Conservation (phyloP, 257 asterid species). For the Scutellaria baicalensis region DNA sequence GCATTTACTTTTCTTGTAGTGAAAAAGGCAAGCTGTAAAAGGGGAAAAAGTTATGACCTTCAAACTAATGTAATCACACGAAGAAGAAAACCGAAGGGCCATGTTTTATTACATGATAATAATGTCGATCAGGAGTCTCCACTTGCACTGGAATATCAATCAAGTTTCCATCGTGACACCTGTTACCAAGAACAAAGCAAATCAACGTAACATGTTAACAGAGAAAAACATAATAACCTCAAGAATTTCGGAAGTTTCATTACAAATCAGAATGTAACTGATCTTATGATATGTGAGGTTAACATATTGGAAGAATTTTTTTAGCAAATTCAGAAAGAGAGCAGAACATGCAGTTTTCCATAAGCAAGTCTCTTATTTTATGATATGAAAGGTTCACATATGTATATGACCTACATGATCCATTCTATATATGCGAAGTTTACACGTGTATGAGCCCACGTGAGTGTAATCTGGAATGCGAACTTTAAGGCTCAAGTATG, state of each 20-base stretch:
- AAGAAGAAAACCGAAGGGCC: not conserved
- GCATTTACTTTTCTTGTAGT: constrained; percentile 60
- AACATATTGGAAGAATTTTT: no score
- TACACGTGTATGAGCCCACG: no score
- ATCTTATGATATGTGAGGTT: not conserved
- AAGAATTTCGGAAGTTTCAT: not conserved
- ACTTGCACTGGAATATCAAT: constrained; percentile 75
- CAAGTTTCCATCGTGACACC: constrained; percentile 68
- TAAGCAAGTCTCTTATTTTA: no score
- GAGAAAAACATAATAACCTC: not conserved
- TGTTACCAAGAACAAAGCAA: constrained; percentile 15
- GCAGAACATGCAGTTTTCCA: not conserved
- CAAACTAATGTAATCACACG: not conserved
- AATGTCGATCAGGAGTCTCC: constrained; percentile 76
- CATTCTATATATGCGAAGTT: no score
- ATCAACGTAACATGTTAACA: not conserved
- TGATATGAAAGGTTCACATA: no score
- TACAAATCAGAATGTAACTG: not conserved
- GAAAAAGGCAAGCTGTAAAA: constrained; percentile 68
- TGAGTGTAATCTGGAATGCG: no score
- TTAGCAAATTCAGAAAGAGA: not conserved
- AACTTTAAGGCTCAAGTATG: no score
- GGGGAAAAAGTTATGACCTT: not conserved
- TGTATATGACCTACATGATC: no score
- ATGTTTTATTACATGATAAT: constrained; percentile 51